phyloP scores from a whole-genome alignment of 2,329 filamentous ascomycete genomes.

The Pseudocercospora musae region DNA sequence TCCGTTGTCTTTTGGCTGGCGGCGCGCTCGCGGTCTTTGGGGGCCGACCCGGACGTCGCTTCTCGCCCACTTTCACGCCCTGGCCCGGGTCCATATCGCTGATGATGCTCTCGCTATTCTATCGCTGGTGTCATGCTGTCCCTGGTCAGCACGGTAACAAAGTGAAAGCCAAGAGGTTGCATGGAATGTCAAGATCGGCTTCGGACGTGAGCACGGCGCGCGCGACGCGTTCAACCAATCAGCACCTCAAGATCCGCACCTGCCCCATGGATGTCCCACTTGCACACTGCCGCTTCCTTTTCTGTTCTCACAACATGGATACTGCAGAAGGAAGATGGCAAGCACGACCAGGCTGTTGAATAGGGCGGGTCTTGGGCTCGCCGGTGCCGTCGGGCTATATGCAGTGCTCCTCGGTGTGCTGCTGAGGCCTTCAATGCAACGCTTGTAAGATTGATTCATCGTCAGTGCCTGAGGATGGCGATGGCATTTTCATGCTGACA shows the following conservation, averaged over 20 bases:
- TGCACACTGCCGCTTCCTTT: not conserved
- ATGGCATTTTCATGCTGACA: too few species aligned
- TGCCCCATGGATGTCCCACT: not conserved
- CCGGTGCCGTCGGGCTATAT: conserved; percentile 28
- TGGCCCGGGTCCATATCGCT: conserved; percentile 7
- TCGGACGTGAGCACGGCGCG: not conserved
- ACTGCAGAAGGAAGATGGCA: conserved; percentile 3
- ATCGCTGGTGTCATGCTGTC: not conserved
- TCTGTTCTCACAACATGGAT: not conserved
- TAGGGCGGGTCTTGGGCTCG: conserved; percentile 15
- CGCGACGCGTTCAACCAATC: not conserved
- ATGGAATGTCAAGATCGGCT: not conserved
- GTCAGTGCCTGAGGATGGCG: too few species aligned
- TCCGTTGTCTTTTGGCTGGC: conserved; percentile 26
- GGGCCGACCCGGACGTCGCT: conserved; percentile 28
- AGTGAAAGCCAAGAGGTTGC: not conserved
- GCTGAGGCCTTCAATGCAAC: conserved; percentile 69
- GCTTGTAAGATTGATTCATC: too few species aligned
- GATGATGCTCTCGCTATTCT: not conserved
- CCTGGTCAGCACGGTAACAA: not conserved
- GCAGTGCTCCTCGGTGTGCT: conserved; percentile 29
- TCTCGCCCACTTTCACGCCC: conserved; percentile 21
- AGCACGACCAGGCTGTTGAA: conserved; percentile 7
- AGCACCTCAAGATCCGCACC: not conserved
- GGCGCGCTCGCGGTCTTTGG: conserved; percentile 20